Percentiles rank a stretch among this genome's conserved stretches.
These are phyloP conservation scores for Rachicladosporium sp. DNA, from an alignment of 2,329 filamentous ascomycete genomes.

Conservation along the genomic window DNA sequence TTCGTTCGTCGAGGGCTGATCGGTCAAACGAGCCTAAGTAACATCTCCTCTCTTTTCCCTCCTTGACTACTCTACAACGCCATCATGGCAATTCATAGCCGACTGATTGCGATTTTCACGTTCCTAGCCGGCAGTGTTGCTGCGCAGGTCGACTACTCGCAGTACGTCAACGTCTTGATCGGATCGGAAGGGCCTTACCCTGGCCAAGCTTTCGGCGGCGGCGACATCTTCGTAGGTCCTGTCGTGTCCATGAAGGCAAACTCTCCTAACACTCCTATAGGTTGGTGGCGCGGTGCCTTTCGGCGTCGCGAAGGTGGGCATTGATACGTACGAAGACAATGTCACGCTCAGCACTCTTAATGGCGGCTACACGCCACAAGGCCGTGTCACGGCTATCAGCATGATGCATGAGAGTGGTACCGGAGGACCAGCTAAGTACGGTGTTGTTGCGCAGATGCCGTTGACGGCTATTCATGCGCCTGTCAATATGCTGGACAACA, in stretches of 20 bases:
- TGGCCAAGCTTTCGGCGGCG: conserved; percentile 32
- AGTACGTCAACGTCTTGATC: conserved; percentile 40
- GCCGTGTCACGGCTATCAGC: conserved; percentile 15
- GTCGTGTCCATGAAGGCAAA: too few relatives aligned
- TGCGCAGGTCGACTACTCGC: conserved; percentile 23
- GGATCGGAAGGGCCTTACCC: conserved; percentile 35
- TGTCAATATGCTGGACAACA: conserved; percentile 28
- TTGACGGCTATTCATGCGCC: conserved; percentile 30
- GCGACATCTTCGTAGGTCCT: conserved; percentile 6
- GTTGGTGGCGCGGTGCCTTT: conserved; percentile 31
- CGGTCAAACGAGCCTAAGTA: too few relatives aligned
- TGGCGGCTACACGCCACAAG: conserved; percentile 27
- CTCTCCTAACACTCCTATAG: not conserved
- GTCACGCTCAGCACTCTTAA: conserved; percentile 26
- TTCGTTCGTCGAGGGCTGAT: too few relatives aligned
- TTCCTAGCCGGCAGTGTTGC: too few relatives aligned
- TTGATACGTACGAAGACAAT: conserved; percentile 27
- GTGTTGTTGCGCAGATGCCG: conserved; percentile 44
- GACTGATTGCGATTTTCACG: too few relatives aligned
- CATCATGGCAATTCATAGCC: too few relatives aligned
- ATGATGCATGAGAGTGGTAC: conserved; percentile 46
- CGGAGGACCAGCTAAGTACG: conserved; percentile 58
- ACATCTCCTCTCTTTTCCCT: too few relatives aligned
- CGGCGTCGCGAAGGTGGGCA: conserved; percentile 32
- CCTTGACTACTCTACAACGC: too few relatives aligned